Base-by-base conservation (phyloP, 257 asterid species). In the Gentiana macrophylla region DNA sequence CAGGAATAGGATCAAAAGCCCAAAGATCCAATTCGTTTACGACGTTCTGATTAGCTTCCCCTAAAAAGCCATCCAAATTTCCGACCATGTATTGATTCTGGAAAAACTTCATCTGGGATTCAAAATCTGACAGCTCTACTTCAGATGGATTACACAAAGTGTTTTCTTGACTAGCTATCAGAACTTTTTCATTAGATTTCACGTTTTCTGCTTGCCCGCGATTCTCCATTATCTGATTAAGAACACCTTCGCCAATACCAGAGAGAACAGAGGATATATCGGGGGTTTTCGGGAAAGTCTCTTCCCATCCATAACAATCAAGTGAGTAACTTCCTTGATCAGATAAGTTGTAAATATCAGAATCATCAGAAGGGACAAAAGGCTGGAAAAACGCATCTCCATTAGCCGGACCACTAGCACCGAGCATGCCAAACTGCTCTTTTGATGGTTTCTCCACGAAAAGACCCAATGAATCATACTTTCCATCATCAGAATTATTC, bases 311-410 rank as follows among this genome's bases (percentile, higher is more conserved):
- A 1, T 93, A 77, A 79, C 93, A 81, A 38, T 82, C 97, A 12
- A 86, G 74, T 2, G 94, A 83, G 59, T 84, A 83, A 66, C 97
- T 89, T 44, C 84, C 95, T 63, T 84, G 93, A 53, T 90, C 96
- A 55, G 96, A 79, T 69, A 63, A 79, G 63, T 83, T 81, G 86
- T 80, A 75, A 11, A 74, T 58, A 54, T 74, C 72, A 11, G 82
- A 6, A 8, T 75, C 67, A 48, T 83, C 80, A 33, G 70, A 44
- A 1, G 86, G 72, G 45, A 69, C 24, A 48, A 74, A 62, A 46
- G 92, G 69, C 48, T 78, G 72, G n/a, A 64, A 43, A 37, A 66
- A 77, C 59, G 55, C 50, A 12, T 74, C 89, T 62, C 62, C 93
- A 51, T 69, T 44, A 69, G 62, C 47, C 43, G 61, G 34, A 52